phyloP scores from a whole-genome alignment of 352 stramenopile genomes.

The Vaucheria bursata region DNA sequence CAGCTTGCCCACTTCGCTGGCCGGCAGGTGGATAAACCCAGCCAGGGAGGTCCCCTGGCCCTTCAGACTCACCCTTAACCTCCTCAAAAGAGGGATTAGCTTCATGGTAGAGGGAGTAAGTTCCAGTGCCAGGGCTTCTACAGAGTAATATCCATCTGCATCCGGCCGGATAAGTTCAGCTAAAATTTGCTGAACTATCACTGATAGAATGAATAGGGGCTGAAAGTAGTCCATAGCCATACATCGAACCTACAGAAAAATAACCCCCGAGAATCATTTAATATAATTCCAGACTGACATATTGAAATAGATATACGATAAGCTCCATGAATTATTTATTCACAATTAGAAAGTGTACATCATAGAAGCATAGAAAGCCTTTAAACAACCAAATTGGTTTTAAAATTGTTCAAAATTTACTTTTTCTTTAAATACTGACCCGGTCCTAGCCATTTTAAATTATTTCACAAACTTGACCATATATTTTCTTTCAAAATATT shows the following conservation, averaged over 20 bases:
- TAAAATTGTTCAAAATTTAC: too few species aligned
- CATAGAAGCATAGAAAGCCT: too few species aligned
- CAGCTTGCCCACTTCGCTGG: neutral
- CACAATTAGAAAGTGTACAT: too few species aligned
- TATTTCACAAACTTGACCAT: too few species aligned
- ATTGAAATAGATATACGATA: too few species aligned
- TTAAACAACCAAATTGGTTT: too few species aligned
- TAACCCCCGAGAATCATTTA: conserved; percentile 10
- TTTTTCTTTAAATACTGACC: too few species aligned
- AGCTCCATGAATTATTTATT: too few species aligned
- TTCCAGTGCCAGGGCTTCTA: neutral
- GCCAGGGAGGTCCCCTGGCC: neutral
- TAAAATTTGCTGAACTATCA: neutral
- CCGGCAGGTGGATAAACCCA: neutral
- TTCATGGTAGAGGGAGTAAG: neutral
- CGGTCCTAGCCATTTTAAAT: too few species aligned
- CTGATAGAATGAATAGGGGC: neutral
- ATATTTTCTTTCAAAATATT: too few species aligned
- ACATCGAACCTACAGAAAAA: neutral
- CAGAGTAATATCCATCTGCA: neutral
- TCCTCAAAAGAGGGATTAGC: neutral
- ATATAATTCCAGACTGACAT: too few species aligned
- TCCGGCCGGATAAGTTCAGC: neutral
- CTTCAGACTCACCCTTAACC: conserved; percentile 2
- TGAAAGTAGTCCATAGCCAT: conserved; percentile 14